phyloP scores from a whole-genome alignment of 2,329 filamentous ascomycete species.

The Colletotrichum tamarilloi region DNA sequence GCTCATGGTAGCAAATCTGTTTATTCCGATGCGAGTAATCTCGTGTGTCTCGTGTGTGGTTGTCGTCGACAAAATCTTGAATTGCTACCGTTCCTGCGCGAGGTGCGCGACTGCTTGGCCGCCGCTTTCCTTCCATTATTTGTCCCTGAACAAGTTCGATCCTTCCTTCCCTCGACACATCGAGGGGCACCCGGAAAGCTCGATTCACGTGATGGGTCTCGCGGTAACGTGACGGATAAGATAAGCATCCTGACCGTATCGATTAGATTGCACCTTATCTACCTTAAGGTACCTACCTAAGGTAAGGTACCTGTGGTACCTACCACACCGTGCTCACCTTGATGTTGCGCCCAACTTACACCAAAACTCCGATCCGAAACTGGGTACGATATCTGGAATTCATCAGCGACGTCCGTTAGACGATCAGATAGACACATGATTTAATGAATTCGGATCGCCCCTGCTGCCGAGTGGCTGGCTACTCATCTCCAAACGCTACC shows the following conservation, averaged over 20 bases:
- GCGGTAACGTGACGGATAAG: neutral
- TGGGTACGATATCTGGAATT: too few species aligned
- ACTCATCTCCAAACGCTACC: neutral
- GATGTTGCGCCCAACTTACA: too few species aligned
- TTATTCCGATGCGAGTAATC: constrained; percentile 1
- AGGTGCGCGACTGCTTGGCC: neutral
- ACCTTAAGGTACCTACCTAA: too few species aligned
- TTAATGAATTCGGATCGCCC: neutral
- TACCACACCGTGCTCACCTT: too few species aligned
- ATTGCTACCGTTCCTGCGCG: neutral
- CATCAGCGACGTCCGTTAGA: too few species aligned
- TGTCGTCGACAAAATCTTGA: neutral
- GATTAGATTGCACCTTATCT: too few species aligned
- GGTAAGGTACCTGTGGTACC: too few species aligned
- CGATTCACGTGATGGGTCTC: neutral
- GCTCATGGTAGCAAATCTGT: constrained; percentile 28
- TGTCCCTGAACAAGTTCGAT: neutral
- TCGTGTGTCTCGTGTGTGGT: neutral
- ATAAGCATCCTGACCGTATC: neutral
- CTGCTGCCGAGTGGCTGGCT: neutral
- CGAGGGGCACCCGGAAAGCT: neutral
- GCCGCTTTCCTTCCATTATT: neutral
- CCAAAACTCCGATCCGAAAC: too few species aligned
- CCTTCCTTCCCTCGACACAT: neutral
- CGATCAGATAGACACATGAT: too few species aligned